A percentile compares a stretch with the other conserved stretches of the same genome.
These are phyloP conservation scores for Xylariaceae sp. DNA, from an alignment of 2,329 filamentous ascomycete genomes.

Conservation along the genomic window DNA sequence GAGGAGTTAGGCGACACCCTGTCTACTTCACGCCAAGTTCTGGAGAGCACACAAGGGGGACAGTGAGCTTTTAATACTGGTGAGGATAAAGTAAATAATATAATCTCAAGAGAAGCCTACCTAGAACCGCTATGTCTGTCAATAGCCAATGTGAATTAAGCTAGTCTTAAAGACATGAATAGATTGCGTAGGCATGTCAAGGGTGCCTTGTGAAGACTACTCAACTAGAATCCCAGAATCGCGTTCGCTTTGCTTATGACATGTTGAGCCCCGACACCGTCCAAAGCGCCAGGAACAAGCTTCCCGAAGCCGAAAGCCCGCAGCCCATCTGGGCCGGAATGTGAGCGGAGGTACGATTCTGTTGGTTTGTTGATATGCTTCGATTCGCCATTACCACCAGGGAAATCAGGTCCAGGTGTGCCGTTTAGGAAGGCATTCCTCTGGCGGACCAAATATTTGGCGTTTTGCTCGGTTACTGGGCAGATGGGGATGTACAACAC, in stretches of 20 bases:
- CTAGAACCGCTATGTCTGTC: too few relatives aligned
- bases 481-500: slow-evolving; percentile 89
- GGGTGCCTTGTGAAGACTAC: not conserved
- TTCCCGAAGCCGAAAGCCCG: slow-evolving; percentile 45
- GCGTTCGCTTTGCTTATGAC: slow-evolving; percentile 40
- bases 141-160: too few relatives aligned
- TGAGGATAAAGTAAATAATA: too few relatives aligned
- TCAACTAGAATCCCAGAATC: slow-evolving; percentile 38
- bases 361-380: slow-evolving; percentile 47
- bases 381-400: slow-evolving; percentile 65
- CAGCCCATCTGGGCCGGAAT: slow-evolving; percentile 33
- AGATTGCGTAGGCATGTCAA: too few relatives aligned
- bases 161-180: too few relatives aligned
- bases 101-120: too few relatives aligned
- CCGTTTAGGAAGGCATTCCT: slow-evolving; percentile 67
- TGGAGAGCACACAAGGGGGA: too few relatives aligned
- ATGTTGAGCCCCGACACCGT: slow-evolving; percentile 34
- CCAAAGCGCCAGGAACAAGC: slow-evolving; percentile 27
- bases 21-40: too few relatives aligned
- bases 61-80: too few relatives aligned
- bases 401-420: slow-evolving; percentile 66
- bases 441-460: slow-evolving; percentile 66
- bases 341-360: slow-evolving; percentile 34
- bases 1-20: too few relatives aligned
- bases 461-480: slow-evolving; percentile 72